Evolutionary conservation across 768 basidiomycete genomes (phyloP), one percentile per base, ranked within the genome.

Genomic region (Boletales sp.): DNA sequence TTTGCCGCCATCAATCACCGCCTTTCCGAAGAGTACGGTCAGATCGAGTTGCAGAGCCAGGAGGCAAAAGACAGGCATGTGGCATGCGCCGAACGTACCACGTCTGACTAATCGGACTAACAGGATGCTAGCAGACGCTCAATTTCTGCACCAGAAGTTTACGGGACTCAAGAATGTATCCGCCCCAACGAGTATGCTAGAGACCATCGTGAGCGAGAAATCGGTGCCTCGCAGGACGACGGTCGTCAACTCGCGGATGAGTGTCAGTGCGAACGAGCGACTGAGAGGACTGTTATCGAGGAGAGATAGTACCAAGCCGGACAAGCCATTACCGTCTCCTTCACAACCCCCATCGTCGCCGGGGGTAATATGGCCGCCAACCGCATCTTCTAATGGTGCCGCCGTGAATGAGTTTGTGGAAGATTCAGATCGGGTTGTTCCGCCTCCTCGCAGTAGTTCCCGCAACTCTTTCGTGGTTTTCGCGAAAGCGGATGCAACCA

Each of bases 1-100:
- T 86, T 97, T 53, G 89, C 89, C 17, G 86, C 91, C 13, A 94
- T 97, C 69, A 93, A 93, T 67, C 85, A 91, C 70, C 83, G 90
- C 32, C 74, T 99, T 18, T 85, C 85, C 35, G 91, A 94, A 61
- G 92, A 94, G 64, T 95, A 86, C 68, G 75, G 75, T 45, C 82
- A 78, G 62, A 83, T 97, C 48, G 90, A 94, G 57, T 73, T 97
- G 29, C 90, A 86, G 46, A 82, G 79, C 60, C 81, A 82, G 51
- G 89, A 86, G 52, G 93, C 90, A 19, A 97, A 95, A 72, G 80
- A 83, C 50, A 83, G 92, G 92, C 91, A 58, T 51, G 57, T 55
- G 53, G 42, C 51, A 41, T 47, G 31, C 38, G 47, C 37, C 30
- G 43, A 47, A 44, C 38, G 14, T 35, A 36, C 30, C 41, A 36